Evolutionary conservation across 441 rosid genomes (phyloP).

Genomic region (Eutrema salsugineum): DNA sequence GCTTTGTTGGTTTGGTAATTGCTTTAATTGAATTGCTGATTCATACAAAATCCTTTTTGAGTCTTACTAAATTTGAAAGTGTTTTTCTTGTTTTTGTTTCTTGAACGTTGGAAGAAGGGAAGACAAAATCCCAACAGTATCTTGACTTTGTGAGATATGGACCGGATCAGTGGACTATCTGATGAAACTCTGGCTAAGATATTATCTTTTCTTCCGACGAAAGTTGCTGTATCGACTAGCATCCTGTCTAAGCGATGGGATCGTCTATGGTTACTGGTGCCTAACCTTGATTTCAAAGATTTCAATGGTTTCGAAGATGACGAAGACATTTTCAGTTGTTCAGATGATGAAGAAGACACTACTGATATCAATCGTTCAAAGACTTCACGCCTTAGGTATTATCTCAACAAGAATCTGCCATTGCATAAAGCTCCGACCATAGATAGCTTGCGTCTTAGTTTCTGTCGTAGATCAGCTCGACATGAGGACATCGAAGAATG

Average conservation of each 20-base stretch:
- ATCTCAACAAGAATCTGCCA: background rate
- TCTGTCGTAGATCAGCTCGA: no score
- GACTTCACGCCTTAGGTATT: no score
- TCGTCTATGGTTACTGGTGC: slow-evolving; percentile 1
- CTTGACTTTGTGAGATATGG: background rate
- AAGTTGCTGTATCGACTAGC: background rate
- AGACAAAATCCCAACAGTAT: no score
- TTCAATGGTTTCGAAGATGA: no score
- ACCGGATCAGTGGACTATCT: background rate
- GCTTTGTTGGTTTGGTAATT: no score
- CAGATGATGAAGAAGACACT: no score
- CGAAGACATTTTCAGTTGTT: no score
- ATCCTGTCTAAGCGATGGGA: background rate
- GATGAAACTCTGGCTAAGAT: background rate
- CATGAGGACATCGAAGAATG: background rate
- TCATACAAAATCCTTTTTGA: no score
- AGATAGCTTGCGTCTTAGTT: background rate
- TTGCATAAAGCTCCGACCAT: background rate
- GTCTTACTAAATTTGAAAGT: no score
- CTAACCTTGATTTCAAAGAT: background rate
- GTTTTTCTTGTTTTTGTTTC: no score
- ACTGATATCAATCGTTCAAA: no score
- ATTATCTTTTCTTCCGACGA: background rate
- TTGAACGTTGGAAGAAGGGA: background rate
- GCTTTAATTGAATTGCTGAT: no score